Conservation (phyloP, 2,329 filamentous ascomycete genomes). For the Aspergillus nomiae region DNA sequence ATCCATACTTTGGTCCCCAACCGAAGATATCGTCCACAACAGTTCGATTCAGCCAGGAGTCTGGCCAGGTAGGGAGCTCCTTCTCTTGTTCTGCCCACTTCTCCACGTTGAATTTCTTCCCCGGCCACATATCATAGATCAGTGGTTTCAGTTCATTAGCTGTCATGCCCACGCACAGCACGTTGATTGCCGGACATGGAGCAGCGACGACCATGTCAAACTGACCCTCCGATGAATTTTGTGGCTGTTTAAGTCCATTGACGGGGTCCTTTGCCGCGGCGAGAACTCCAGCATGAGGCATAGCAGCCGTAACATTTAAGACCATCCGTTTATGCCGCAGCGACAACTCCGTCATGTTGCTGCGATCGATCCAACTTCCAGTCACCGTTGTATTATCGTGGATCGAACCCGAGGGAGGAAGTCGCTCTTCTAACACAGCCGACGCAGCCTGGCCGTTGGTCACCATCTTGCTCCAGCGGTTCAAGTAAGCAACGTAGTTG, state of each 20-base stretch:
- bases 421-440: conserved; percentile 52
- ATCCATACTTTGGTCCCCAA: conserved; percentile 59
- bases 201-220: conserved; percentile 70
- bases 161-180: conserved; percentile 70
- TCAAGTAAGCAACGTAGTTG: conserved; percentile 65
- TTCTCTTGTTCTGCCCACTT: conserved; percentile 29
- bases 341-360: conserved; percentile 57
- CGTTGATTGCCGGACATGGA: conserved; percentile 70
- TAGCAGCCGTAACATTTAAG: conserved; percentile 75
- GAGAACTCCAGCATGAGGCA: conserved; percentile 73
- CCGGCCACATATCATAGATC: conserved; percentile 64
- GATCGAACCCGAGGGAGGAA: conserved; percentile 63
- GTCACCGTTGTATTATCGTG: conserved; percentile 73
- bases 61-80: conserved; percentile 41
- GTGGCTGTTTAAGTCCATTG: conserved; percentile 72
- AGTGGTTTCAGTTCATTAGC: conserved; percentile 62
- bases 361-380: conserved; percentile 68
- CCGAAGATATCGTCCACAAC: conserved; percentile 70
- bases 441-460: conserved; percentile 47
- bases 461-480: conserved; percentile 56
- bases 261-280: conserved; percentile 60
- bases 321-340: conserved; percentile 58
- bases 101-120: conserved; percentile 33
- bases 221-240: conserved; percentile 66
- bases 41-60: conserved; percentile 56